phyloP scores from a whole-genome alignment of 257 asterid species.

The Solanum megistacrolobum region DNA sequence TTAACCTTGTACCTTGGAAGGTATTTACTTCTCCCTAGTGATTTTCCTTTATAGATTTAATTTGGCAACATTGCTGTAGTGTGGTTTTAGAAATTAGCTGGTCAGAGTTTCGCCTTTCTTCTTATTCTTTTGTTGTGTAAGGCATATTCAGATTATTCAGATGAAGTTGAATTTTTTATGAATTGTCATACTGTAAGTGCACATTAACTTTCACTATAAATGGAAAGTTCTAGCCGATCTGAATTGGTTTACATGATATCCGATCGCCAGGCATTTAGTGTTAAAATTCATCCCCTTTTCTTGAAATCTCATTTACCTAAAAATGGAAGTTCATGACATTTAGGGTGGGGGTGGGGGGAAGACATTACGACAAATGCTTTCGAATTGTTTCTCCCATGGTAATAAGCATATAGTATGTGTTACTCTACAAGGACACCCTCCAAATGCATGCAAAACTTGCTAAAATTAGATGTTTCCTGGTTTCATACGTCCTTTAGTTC shows the following conservation, averaged over 20 bases:
- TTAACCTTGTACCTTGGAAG: slow-evolving; percentile 97
- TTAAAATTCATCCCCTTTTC: background rate
- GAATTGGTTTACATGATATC: background rate
- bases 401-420: background rate
- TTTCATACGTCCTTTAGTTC: background rate
- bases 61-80: background rate
- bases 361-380: background rate
- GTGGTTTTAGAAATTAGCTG: background rate
- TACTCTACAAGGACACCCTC: background rate
- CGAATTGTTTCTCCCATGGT: background rate
- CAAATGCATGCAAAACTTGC: background rate
- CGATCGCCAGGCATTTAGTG: background rate
- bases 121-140: background rate
- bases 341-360: background rate
- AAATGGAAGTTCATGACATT: background rate
- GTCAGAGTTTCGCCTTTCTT: background rate
- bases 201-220: background rate
- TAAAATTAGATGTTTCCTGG: background rate
- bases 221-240: background rate
- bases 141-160: background rate
- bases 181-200: background rate
- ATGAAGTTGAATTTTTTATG: background rate
- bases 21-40: slow-evolving; percentile 24
- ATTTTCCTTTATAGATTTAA: background rate
- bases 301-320: background rate